Evolutionary conservation across 2,329 filamentous ascomycete genomes (phyloP), one percentile per base, ranked within the genome.

Genomic region (Botrytis squamosa): DNA sequence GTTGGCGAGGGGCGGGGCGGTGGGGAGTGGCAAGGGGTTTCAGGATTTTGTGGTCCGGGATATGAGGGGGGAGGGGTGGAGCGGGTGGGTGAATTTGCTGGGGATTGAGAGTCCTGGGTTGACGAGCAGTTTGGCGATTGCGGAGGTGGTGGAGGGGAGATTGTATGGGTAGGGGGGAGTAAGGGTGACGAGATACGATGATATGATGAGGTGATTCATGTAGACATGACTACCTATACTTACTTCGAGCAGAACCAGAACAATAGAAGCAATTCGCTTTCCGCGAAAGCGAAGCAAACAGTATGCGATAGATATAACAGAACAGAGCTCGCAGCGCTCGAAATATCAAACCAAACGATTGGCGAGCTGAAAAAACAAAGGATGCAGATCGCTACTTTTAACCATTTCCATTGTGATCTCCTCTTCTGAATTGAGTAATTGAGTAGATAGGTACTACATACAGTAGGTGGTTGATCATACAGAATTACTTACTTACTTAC

Each of bases 61-160:
- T 55, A 68, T 55, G 65, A 89, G 88, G 78, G 95, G 97, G 82
- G 88, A 93, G 1, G 94, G 92, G 0, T 94, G 89, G 79, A 84
- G 88, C 2, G 95, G 93, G 2, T 98, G 95, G 87, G 87, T 98
- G 14, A 98, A 98, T 84, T 81, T 98, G 77, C 81, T 98, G 78
- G 95, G 94, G 0, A 98, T 98, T 78, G 95, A 98, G 85, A 97
- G 93, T 82, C 95, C 95, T 0, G 95, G 95, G 7, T 83, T 98
- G 82, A 98, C 95, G 65, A 96, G 93, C 81, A 90, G 88, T 78
- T 83, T 98, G 84, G 94, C 94, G 2, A 95, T 98, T 82, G 95
- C 87, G 5, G 93, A 97, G 80, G 88, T 88, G 85, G 94, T 97
- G n/a, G 80, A 80, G 62, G 74, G 65, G n/a, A 74, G 80, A 70